Conservation (phyloP, 176 grass and related monocot genomes). For the Carex cristatella region DNA sequence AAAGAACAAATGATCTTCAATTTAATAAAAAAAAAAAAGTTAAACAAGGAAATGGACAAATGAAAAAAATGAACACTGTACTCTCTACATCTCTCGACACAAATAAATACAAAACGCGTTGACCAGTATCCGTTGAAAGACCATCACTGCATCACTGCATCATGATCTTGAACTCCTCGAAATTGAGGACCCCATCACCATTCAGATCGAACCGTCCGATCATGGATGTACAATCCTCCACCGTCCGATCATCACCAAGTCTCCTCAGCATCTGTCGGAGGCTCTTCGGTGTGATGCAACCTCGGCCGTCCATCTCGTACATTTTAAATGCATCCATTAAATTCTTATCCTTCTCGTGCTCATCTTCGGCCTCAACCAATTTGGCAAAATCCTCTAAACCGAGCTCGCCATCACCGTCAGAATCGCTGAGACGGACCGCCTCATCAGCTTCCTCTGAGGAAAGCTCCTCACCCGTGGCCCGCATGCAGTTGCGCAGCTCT, state of each 20-base stretch:
- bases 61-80: too few relatives aligned
- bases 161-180: conserved; percentile 42
- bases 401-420: conserved; percentile 32
- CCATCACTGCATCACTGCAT: conserved; percentile 11
- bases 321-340: conserved; percentile 34
- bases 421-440: conserved; percentile 20
- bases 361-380: conserved; percentile 27
- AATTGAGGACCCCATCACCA: conserved; percentile 35
- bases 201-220: conserved; percentile 25
- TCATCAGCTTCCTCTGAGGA: conserved; percentile 21
- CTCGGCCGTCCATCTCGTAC: conserved; percentile 26
- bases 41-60: too few relatives aligned
- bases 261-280: conserved; percentile 14
- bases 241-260: conserved; percentile 23
- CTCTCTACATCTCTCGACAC: too few relatives aligned
- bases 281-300: conserved; percentile 40
- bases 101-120: too few relatives aligned
- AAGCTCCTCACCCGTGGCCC: conserved; percentile 8
- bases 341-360: conserved; percentile 27
- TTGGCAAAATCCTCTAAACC: conserved; percentile 29
- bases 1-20: too few relatives aligned
- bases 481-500: conserved; percentile 29
- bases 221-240: conserved; percentile 34
- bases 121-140: too few relatives aligned
- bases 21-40: too few relatives aligned